These are phyloP conservation scores for Oryza meridionalis DNA, from an alignment of 176 grass and related monocot genomes.

Conservation along the genomic window DNA sequence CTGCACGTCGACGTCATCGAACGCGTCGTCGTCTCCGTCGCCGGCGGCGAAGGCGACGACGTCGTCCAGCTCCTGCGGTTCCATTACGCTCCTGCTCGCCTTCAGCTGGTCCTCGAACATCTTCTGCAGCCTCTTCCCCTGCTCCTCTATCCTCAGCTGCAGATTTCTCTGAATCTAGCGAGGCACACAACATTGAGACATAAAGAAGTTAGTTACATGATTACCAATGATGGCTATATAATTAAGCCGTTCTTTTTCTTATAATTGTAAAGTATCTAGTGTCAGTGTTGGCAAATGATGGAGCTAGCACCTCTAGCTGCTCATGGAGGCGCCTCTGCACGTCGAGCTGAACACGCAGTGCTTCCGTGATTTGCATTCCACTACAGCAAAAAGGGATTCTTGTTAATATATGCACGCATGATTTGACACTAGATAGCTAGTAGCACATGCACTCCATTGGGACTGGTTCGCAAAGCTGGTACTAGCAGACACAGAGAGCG, in stretches of 20 bases:
- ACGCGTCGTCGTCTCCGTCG: not conserved
- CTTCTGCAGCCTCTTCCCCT: conserved; percentile 72
- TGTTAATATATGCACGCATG: not conserved
- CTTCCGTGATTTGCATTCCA: conserved; percentile 78
- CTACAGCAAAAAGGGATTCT: conserved; percentile 42
- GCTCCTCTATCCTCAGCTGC: conserved; percentile 85
- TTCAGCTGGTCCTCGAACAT: conserved; percentile 89
- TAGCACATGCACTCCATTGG: conserved; percentile 16
- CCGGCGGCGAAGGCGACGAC: not conserved
- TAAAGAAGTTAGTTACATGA: not conserved
- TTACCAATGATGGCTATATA: not conserved
- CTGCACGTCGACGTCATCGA: conserved; percentile 44
- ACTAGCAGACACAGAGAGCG: not conserved
- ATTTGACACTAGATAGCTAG: not conserved
- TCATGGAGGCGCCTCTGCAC: conserved; percentile 93
- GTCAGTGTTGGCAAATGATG: conserved; percentile 12
- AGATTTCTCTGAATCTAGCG: conserved; percentile 70
- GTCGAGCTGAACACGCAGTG: conserved; percentile 77
- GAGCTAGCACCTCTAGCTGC: conserved; percentile 74
- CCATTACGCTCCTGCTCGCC: conserved; percentile 44
- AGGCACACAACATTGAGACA: not conserved
- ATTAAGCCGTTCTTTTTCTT: not conserved
- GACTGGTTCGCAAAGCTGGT: conserved; percentile 32
- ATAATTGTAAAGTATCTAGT: not conserved
- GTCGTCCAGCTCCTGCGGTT: conserved; percentile 27